Evolutionary conservation across 225 moss, liverwort and hornwort species (phyloP).

Genomic region (Bryum argenteum): DNA sequence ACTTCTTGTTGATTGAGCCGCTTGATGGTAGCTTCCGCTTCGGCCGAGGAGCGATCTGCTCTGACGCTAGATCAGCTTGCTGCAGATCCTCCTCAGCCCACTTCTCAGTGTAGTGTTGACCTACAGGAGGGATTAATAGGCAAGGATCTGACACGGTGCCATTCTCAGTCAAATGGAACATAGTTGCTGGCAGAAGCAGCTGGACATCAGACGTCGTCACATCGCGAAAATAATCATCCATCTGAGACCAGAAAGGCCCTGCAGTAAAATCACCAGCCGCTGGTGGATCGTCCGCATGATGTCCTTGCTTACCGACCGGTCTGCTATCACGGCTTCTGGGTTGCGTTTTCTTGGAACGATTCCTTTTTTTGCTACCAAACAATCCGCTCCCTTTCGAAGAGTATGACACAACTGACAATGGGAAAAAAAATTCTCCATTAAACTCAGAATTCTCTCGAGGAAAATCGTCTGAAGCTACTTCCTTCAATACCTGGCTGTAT

Average conservation of each 20-base stretch:
- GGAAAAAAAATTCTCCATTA: conserved; percentile 28
- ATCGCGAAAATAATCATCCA: conserved; percentile 68
- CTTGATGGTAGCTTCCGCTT: conserved; percentile 63
- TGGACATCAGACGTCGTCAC: conserved; percentile 52
- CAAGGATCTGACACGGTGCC: conserved; percentile 52
- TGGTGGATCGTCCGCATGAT: conserved; percentile 57
- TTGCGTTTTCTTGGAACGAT: conserved; percentile 62
- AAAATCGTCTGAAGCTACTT: conserved; percentile 40
- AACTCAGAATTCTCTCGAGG: conserved; percentile 36
- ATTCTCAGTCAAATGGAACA: conserved; percentile 40
- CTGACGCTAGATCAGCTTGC: conserved; percentile 40
- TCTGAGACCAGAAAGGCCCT: conserved; percentile 62
- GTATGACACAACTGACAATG: conserved; percentile 40
- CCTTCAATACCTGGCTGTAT: conserved; percentile 58
- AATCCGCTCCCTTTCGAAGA: conserved; percentile 43
- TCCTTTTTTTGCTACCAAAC: conserved; percentile 46
- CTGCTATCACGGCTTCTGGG: conserved; percentile 56
- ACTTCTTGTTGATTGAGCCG: conserved; percentile 63
- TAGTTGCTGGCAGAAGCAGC: conserved; percentile 59
- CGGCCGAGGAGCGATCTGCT: conserved; percentile 55
- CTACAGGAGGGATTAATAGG: conserved; percentile 58
- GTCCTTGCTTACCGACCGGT: conserved; percentile 51
- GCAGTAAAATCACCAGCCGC: conserved; percentile 40
- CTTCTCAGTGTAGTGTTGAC: conserved; percentile 51
- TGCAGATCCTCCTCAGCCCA: conserved; percentile 63